These are phyloP conservation scores for Phaeophleospora eucalypticola DNA, from an alignment of 2,329 filamentous ascomycete species.

Conservation along the genomic window DNA sequence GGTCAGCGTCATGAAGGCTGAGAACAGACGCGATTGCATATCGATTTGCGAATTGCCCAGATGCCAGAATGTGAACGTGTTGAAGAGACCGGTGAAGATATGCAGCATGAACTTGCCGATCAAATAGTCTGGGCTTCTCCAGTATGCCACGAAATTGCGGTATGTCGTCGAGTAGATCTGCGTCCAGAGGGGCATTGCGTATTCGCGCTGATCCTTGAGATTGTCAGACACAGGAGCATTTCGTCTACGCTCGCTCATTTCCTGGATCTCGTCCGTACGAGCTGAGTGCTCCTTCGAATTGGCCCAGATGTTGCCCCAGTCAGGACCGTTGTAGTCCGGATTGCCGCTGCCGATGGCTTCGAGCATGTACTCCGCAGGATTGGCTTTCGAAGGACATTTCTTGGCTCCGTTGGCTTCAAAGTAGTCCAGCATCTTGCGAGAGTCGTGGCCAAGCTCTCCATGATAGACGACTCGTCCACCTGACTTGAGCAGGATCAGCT, in stretches of 20 bases:
- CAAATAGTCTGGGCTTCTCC: slow-evolving; percentile 74
- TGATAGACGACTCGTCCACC: slow-evolving; percentile 78
- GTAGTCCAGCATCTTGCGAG: slow-evolving; percentile 63
- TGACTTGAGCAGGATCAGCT: slow-evolving; percentile 69
- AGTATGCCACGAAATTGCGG: slow-evolving; percentile 84
- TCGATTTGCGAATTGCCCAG: slow-evolving; percentile 20
- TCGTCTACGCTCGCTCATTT: slow-evolving; percentile 33
- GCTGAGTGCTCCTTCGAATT: slow-evolving; percentile 38
- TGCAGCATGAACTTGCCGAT: slow-evolving; percentile 74
- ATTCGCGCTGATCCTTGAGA: slow-evolving; percentile 59
- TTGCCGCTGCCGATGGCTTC: slow-evolving; percentile 48
- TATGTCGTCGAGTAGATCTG: slow-evolving; percentile 64
- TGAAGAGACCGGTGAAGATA: slow-evolving; percentile 59
- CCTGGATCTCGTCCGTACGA: slow-evolving; percentile 24
- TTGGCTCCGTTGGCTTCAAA: slow-evolving; percentile 68
- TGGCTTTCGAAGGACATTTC: slow-evolving; percentile 61
- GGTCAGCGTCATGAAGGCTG: slow-evolving; percentile 65
- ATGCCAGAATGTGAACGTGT: slow-evolving; percentile 69
- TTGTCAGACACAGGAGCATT: slow-evolving; percentile 28
- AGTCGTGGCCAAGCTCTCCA: slow-evolving; percentile 70
- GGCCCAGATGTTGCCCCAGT: slow-evolving; percentile 45
- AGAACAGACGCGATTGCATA: slow-evolving; percentile 55
- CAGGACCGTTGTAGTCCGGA: slow-evolving; percentile 35
- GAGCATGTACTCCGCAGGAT: slow-evolving; percentile 78
- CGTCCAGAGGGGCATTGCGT: slow-evolving; percentile 65